Base-by-base conservation (phyloP, 495 filamentous ascomycete species). In the Diplogelasinospora grovesii region DNA sequence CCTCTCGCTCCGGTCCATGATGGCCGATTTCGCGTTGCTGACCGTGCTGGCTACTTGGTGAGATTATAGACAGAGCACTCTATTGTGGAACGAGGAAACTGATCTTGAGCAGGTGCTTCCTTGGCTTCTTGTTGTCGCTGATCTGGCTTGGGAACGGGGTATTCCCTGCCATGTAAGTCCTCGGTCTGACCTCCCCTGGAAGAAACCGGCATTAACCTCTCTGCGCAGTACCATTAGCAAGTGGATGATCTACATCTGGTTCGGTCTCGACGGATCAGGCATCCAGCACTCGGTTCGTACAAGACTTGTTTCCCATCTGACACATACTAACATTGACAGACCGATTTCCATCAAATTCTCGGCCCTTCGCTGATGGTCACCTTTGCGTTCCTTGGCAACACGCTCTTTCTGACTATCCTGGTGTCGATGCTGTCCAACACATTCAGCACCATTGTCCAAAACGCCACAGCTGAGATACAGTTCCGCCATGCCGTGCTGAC, bases 201-300 rank as follows among this genome's bases (percentile, higher is more conserved):
- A n/a, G n/a, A n/a, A n/a, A n/a, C n/a, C n/a, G n/a, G n/a, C n/a
- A n/a, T n/a, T n/a, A n/a, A n/a, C n/a, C n/a, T n/a, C n/a, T n/a
- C n/a, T n/a, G n/a, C n/a, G 25, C 36, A 66, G 77, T 15, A 82
- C 72, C 1, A 83, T 86, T 40, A 71, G 74, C 27, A 85, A 84
- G 55, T 86, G 82, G 82, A 85, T 86, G 82, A 69, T 86, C 1
- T 86, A 79, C 70, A 82, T 86, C 39, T 86, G 82, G 82, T 86
- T 86, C 45, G 82, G 82, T 0, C 67, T 86, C 9, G 82, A 86
- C 41, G 82, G 82, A 7, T 84, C 79, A 1, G 82, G 82, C 4
- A 79, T 86, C 22, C 68, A 81, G 44, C 60, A 71, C 46, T 82
- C 81, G 9, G 71, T 71, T 43, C 21, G 63, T 45, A 24, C 20